Evolutionary conservation across 2,329 filamentous ascomycete species (phyloP), one percentile per base, ranked within the genome.

Genomic region (Aaosphaeria arxii): DNA sequence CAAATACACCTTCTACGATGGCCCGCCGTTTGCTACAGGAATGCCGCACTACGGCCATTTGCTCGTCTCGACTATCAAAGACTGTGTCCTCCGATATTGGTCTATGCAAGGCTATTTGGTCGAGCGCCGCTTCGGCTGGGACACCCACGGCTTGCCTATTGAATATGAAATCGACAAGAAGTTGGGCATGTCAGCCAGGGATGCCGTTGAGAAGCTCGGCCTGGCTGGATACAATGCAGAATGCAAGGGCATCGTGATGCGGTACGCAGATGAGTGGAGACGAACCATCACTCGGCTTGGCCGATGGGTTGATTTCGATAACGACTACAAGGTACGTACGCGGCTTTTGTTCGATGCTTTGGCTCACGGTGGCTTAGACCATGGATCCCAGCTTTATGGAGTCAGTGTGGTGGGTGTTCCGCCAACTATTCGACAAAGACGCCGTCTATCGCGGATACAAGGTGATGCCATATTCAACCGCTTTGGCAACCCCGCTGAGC

Each of bases 101-200:
- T 91, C 91, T 45, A 96, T 96, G 91, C 94, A 95, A 69, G 92
- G 92, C 11, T 88, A 86, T 67, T 88, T 95, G 74, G 91, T 96
- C 45, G 89, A 94, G 76, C 83, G 92, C 55, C 83, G 91, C 50
- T 96, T 96, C 59, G 92, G 92, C 46, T 96, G 92, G 92, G 92
- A 96, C 68, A 90, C 91, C 1, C 92, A 96, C 67, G 92, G 91
- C 52, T 80, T 96, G 45, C 92, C 91, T 11, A 94, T 97, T 58
- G 92, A 97, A 75, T 89, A 95, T 70, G 92, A 96, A 74, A 96
- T 96, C 66, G 92, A 96, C 77, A 96, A 96, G 80, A 91, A 92
- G 73, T 79, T 95, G 56, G 88, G 89, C 38, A 91, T 96, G 64
- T 89, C 88, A 57, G 89, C 89, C 47, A 88, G 89, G 69, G 88